phyloP scores from a whole-genome alignment of 78 protist genomes.

The Polysphondylium violaceum region DNA sequence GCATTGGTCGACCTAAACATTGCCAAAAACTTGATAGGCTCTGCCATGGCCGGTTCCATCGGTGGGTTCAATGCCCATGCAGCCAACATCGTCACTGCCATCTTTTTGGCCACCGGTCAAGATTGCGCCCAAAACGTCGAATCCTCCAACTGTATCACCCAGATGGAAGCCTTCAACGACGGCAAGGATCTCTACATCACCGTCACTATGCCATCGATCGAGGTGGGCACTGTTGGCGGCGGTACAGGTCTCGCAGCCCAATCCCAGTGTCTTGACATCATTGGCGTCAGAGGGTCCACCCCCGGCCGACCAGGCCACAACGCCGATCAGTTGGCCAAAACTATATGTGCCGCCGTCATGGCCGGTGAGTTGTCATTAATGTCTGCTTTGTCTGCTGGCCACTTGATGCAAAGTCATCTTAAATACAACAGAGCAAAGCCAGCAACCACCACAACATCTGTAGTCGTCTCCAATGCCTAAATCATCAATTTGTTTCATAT shows the following conservation, averaged over 20 bases:
- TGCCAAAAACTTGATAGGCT: slow-evolving; percentile 95
- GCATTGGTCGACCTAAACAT: slow-evolving; percentile 88
- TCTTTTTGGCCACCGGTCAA: slow-evolving; percentile 97
- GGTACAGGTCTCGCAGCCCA: slow-evolving; percentile 96
- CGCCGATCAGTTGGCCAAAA: slow-evolving; percentile 90
- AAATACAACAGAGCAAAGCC: slow-evolving; percentile 83
- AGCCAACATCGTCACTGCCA: slow-evolving; percentile 96
- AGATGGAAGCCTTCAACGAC: slow-evolving; percentile 88
- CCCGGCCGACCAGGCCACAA: slow-evolving; percentile 42
- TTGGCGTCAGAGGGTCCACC: slow-evolving; percentile 86
- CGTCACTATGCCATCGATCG: slow-evolving; percentile 96
- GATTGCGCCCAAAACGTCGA: slow-evolving; percentile 98
- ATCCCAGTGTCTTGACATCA: slow-evolving; percentile 81
- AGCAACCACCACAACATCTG: not conserved
- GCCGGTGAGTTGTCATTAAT: slow-evolving; percentile 97
- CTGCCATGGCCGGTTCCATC: slow-evolving; percentile 96
- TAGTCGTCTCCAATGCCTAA: no score
- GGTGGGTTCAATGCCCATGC: slow-evolving; percentile 99
- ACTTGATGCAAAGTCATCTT: slow-evolving; percentile 89
- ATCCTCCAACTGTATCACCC: slow-evolving; percentile 94
- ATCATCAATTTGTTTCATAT: no score
- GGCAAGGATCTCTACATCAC: slow-evolving; percentile 83
- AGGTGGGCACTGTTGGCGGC: slow-evolving; percentile 99
- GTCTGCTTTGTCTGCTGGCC: slow-evolving; percentile 92
- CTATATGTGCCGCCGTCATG: slow-evolving; percentile 90